Base-by-base conservation (phyloP, 2,329 filamentous ascomycete genomes). In the Diaporthe capsici region DNA sequence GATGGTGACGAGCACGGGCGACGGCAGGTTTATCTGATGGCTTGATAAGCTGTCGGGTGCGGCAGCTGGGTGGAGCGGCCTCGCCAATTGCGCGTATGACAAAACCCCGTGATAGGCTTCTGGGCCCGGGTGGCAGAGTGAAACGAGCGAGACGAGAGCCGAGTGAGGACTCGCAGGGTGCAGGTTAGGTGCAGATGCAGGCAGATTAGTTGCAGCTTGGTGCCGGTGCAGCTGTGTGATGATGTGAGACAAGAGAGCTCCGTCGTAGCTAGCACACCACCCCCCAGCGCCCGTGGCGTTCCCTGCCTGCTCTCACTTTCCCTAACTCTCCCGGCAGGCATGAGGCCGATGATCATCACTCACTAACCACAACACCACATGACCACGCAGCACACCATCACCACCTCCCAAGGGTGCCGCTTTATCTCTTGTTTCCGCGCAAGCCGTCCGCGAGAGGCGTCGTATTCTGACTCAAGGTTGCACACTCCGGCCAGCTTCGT, bases 11-110 rank as follows among this genome's bases (percentile, higher is more conserved):
- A 51, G 53, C 8, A 53, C 71, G 28, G 47, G 47, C 61, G 37
- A 51, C 42, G 28, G n/a, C 47, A 67, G 67, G 28, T 44, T 42
- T 73, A 53, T 74, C 61, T 75, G 68, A 73, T 49, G 51, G 74
- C 25, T 55, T 73, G 71, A 76, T 44, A 37, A 58, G 71, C 55
- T 49, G 51, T 34, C 25, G 47, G 7, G 44, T 73, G 71, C 44
- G 63, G 73, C 71, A 44, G 71, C 49, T 44, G 57, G 60, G 65
- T 70, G 49, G 55, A 63, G 42, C 39, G 49, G 12, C n/a, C 25
- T 71, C 75, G 75, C 75, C 68, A 75, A 73, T 58, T 55, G 75
- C 75, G 75, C 75, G 70, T 76, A 71, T 76, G 75, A 76, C 68
- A 72, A 71, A 75, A 75, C 44, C 75, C 70, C 73, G 57, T 76